A percentile compares a stretch with the other conserved stretches of the same genome.
Evolutionary conservation across 1,284 basidiomycete species (phyloP).

Genomic region (Microbotryum saponariae): DNA sequence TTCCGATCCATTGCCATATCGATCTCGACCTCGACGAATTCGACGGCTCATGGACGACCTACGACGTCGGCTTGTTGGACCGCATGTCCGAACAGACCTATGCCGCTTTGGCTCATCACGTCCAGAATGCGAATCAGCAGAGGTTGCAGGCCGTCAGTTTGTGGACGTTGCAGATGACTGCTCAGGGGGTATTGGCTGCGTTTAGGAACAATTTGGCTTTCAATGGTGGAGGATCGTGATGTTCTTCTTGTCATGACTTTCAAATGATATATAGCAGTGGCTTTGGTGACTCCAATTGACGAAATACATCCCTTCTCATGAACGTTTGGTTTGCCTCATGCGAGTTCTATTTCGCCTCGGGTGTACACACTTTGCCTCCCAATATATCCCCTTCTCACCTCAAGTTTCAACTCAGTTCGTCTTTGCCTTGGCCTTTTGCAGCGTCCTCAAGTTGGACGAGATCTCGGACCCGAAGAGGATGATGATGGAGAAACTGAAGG

Average conservation of each 20-base stretch:
- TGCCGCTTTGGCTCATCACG: slow-evolving; percentile 84
- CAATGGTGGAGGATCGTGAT: too few relatives aligned
- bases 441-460: slow-evolving; percentile 17
- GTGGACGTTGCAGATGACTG: slow-evolving; percentile 69
- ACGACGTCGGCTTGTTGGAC: slow-evolving; percentile 60
- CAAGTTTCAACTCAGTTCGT: too few relatives aligned
- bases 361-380: too few relatives aligned
- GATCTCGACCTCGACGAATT: slow-evolving; percentile 71
- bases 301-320: too few relatives aligned
- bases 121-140: slow-evolving; percentile 73
- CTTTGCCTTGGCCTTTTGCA: not conserved
- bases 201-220: slow-evolving; percentile 51
- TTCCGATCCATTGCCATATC: slow-evolving; percentile 82
- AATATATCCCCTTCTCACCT: too few relatives aligned
- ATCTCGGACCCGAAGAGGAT: slow-evolving; percentile 22
- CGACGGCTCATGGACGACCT: slow-evolving; percentile 72
- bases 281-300: too few relatives aligned
- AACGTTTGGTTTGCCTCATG: too few relatives aligned
- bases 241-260: too few relatives aligned
- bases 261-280: too few relatives aligned
- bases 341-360: too few relatives aligned
- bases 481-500: slow-evolving; percentile 5
- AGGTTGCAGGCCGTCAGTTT: slow-evolving; percentile 76
- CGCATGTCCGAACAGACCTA: slow-evolving; percentile 74
- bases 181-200: slow-evolving; percentile 55